Percentiles rank a stretch among this genome's conserved stretches.
These are phyloP conservation scores for Skeletonema potamos DNA, from an alignment of 108 stramenopile genomes.

Conservation along the genomic window DNA sequence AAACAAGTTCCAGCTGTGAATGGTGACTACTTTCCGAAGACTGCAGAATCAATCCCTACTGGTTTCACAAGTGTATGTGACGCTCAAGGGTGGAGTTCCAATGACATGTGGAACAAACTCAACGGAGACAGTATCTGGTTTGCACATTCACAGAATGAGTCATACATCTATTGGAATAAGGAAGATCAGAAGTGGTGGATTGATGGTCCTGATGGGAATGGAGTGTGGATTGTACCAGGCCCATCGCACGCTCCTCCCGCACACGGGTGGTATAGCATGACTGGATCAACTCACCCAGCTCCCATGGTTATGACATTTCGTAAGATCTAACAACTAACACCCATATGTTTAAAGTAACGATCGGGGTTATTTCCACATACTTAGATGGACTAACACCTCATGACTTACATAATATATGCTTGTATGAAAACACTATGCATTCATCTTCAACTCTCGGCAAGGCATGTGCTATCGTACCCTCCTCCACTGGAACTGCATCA, in stretches of 20 bases:
- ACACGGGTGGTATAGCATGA: conserved; percentile 20
- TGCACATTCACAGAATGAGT: conserved; percentile 42
- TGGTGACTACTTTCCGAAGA: conserved; percentile 35
- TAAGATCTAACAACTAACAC: neutral
- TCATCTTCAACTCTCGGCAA: conserved; percentile 37
- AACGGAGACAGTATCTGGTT: conserved; percentile 42
- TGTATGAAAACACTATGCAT: conserved; percentile 34
- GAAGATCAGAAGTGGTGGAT: conserved; percentile 52
- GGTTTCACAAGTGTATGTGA: conserved; percentile 37
- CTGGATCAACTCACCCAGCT: neutral
- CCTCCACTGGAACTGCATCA: conserved; percentile 38
- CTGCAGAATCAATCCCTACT: conserved; percentile 18
- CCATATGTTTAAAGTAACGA: neutral
- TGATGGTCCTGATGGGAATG: conserved; percentile 47
- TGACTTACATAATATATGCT: no score
- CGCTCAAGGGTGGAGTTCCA: conserved; percentile 23
- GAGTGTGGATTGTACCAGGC: conserved; percentile 42
- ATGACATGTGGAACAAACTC: conserved; percentile 30
- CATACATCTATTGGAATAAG: conserved; percentile 53
- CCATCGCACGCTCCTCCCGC: conserved; percentile 45
- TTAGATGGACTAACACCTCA: no score
- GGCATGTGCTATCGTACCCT: conserved; percentile 28
- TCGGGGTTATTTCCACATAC: no score
- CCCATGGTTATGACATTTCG: conserved; percentile 7
- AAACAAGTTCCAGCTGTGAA: conserved; percentile 11